Percentiles rank a stretch among this genome's conserved stretches.
These are phyloP conservation scores for Pseudodiploospora longispora DNA, from an alignment of 2,329 filamentous ascomycete genomes.

Conservation along the genomic window DNA sequence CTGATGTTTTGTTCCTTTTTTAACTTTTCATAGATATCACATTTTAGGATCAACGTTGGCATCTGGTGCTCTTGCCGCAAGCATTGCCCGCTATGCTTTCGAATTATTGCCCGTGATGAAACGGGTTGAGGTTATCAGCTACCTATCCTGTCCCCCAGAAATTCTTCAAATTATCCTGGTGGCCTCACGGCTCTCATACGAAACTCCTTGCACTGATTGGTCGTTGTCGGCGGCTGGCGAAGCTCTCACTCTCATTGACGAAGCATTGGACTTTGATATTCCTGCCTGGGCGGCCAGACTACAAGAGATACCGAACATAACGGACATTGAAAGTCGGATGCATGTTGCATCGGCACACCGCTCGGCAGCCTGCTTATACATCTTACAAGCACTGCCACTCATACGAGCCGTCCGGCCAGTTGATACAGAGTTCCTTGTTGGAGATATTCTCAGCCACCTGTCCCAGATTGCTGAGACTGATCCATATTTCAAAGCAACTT, in stretches of 20 bases:
- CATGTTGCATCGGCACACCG: slow-evolving; percentile 39
- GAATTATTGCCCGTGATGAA: slow-evolving; percentile 31
- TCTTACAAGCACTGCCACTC: slow-evolving; percentile 34
- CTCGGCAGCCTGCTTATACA: slow-evolving; percentile 39
- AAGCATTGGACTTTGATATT: slow-evolving; percentile 35
- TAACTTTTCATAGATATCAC: slow-evolving; percentile 27
- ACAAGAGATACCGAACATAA: slow-evolving; percentile 24
- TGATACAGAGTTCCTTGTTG: slow-evolving; percentile 36
- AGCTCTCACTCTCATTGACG: slow-evolving; percentile 31
- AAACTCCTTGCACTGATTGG: slow-evolving; percentile 23
- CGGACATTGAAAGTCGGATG: slow-evolving; percentile 33
- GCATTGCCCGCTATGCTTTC: slow-evolving; percentile 30
- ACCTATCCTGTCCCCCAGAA: slow-evolving; percentile 33
- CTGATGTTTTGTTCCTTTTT: not conserved
- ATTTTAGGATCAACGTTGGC: slow-evolving; percentile 31
- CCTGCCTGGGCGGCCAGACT: slow-evolving; percentile 33
- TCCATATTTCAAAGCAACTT: slow-evolving; percentile 49
- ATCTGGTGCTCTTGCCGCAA: slow-evolving; percentile 27
- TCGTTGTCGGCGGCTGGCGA: slow-evolving; percentile 25
- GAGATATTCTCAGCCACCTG: slow-evolving; percentile 43
- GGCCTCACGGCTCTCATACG: slow-evolving; percentile 35
- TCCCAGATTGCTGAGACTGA: slow-evolving; percentile 39
- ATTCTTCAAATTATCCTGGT: slow-evolving; percentile 38
- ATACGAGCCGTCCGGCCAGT: slow-evolving; percentile 28
- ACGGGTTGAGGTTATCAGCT: slow-evolving; percentile 33